Conservation (phyloP, 306 rosid species). For the Prunus mira region DNA sequence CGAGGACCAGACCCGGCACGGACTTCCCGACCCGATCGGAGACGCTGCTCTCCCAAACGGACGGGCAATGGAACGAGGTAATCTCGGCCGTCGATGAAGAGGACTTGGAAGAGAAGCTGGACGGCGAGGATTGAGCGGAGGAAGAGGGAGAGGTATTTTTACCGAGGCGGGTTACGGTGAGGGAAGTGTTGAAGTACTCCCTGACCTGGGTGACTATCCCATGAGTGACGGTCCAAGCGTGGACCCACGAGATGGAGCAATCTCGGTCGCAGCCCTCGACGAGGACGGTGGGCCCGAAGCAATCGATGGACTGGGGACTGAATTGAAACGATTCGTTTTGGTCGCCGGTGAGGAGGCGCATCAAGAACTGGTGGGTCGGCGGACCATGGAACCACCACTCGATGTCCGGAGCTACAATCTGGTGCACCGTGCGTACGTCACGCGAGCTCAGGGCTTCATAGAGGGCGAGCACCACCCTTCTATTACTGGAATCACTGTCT, state of each 20-base stretch:
- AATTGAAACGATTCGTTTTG: constrained; percentile 37
- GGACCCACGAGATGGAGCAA: constrained; percentile 74
- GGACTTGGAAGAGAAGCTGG: constrained; percentile 8
- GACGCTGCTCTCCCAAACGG: constrained; percentile 85
- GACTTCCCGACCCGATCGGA: constrained; percentile 73
- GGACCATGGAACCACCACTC: constrained; percentile 99
- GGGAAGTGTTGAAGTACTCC: constrained; percentile 92
- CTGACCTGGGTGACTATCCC: constrained; percentile 85
- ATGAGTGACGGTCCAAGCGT: constrained; percentile 81
- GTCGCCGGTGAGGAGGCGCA: constrained; percentile 69
- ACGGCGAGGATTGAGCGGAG: constrained; percentile 2
- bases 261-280: constrained; percentile 70
- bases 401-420: constrained; percentile 67
- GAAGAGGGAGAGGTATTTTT: neutral
- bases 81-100: constrained; percentile 42
- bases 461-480: constrained; percentile 64
- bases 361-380: constrained; percentile 77
- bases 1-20: constrained; percentile 91
- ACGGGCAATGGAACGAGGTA: constrained; percentile 51
- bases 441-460: constrained; percentile 78
- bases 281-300: constrained; percentile 69
- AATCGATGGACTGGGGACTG: constrained; percentile 47
- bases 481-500: constrained; percentile 53
- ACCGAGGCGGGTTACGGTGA: constrained; percentile 71
- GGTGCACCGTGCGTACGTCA: constrained; percentile 64